Base-by-base conservation (phyloP, 2,329 filamentous ascomycete genomes). In the Apiospora arundinis region DNA sequence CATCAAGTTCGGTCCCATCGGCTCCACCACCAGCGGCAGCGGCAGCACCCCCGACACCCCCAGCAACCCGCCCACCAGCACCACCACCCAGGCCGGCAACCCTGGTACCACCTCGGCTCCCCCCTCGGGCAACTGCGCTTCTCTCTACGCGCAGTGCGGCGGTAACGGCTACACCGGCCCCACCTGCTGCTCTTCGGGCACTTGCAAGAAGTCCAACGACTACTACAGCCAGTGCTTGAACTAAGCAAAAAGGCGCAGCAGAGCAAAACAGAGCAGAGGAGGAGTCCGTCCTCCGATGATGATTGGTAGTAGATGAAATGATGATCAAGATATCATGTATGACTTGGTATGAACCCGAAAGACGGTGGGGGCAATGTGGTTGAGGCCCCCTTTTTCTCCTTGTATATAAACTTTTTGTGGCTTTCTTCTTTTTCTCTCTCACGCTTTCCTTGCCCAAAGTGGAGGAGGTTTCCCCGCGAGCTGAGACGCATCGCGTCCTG, bases 1-100 rank as follows among this genome's bases (percentile, higher is more conserved):
- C 80, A 86, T 87, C 80, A 84, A 83, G 80, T 80, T 84, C 74
- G 85, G 85, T 4, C 81, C 84, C 66, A 81, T 87, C 75, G 81
- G 81, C 75, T 85, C 83, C 8, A 87, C 85, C 72, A 52, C 46
- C 14, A 44, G 66, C 16, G 42, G 42, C 66, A 12, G 42, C 67
- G 11, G n/a, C 45, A 23, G 32, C 32, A 49, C 14, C 67, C 45
- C 28, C 9, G 28, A 21, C n/a, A 52, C 32, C 6, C 67, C 45
- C 48, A 44, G 21, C 46, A 44, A 32, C 67, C 46, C 65, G 65
- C 25, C 45, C 46, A 40, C 18, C 45, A 56, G 46, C 46, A 56
- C 45, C 25, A 23, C 66, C 1, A 68, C 45, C 28, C 12, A 9
- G 14, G 32, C 37, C n/a, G 25, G 52, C 23, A 28, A 21, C 65